Percentiles rank a stretch among this genome's conserved stretches.
Evolutionary conservation across 345 rosid genomes (phyloP).

Genomic region (Gossypium bickii): DNA sequence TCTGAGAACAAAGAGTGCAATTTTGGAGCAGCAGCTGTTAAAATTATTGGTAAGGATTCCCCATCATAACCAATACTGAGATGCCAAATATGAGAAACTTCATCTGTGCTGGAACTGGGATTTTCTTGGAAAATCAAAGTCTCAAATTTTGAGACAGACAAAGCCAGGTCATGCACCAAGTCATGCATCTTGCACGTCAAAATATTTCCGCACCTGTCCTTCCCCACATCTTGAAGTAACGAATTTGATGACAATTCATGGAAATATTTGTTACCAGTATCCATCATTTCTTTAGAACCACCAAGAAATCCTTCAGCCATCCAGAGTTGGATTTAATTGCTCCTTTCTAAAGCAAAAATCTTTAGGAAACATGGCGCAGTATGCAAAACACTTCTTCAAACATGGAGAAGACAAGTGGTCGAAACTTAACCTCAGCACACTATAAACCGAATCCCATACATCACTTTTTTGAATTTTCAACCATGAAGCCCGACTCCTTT

Average conservation of each 20-base stretch:
- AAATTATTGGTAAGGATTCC: neutral
- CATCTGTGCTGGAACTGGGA: neutral
- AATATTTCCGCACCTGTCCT: slow-evolving; percentile 4
- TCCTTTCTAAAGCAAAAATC: neutral
- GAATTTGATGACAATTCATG: slow-evolving; percentile 15
- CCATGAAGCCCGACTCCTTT: neutral
- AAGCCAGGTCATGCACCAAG: slow-evolving; percentile 23
- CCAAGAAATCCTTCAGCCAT: neutral
- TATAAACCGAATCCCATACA: neutral
- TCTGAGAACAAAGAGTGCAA: slow-evolving; percentile 7
- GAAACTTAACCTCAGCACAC: neutral
- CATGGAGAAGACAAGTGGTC: neutral
- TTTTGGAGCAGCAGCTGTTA: neutral
- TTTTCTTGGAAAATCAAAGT: neutral
- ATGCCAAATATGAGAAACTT: neutral
- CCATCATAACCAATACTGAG: neutral
- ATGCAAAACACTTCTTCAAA: neutral
- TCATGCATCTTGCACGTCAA: slow-evolving; percentile 25
- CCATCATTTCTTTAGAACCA: neutral
- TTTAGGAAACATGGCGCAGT: neutral
- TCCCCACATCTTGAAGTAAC: slow-evolving; percentile 20
- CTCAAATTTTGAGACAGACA: slow-evolving; percentile 11
- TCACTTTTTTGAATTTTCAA: neutral
- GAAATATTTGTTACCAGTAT: slow-evolving; percentile 21
- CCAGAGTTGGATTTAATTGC: neutral